Evolutionary conservation across 331 rosid genomes (phyloP).

Genomic region (Phaseolus coccineus): DNA sequence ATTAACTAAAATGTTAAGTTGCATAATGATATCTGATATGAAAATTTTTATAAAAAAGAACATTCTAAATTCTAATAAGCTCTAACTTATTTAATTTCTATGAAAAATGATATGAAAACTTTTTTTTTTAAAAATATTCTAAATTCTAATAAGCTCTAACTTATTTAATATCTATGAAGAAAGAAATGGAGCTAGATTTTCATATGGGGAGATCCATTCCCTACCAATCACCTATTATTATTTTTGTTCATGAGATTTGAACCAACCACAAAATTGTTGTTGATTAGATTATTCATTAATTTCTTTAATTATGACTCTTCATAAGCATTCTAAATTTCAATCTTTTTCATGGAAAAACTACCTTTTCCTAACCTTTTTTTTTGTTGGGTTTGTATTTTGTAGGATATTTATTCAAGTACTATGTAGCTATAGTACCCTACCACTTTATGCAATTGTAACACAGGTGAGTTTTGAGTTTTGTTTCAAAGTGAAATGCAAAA

Average conservation of each 20-base stretch:
- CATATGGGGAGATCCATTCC: too few relatives aligned
- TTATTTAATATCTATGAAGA: background rate
- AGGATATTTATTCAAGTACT: constrained; percentile 63
- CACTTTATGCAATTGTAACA: constrained; percentile 70
- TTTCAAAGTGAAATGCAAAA: background rate
- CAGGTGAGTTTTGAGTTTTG: constrained; percentile 56
- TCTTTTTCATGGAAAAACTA: background rate
- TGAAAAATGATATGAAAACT: too few relatives aligned
- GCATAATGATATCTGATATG: too few relatives aligned
- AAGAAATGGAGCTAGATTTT: background rate
- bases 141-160: background rate
- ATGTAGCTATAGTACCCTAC: constrained; percentile 73
- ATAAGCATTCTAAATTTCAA: background rate
- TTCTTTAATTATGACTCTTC: background rate
- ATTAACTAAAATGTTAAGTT: too few relatives aligned
- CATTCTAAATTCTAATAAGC: too few relatives aligned
- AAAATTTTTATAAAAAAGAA: too few relatives aligned
- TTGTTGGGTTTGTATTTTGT: constrained; percentile 22
- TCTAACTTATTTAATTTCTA: too few relatives aligned
- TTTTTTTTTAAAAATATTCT: too few relatives aligned
- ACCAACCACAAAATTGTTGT: background rate
- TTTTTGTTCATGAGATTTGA: background rate
- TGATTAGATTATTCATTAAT: background rate
- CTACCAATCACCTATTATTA: background rate
- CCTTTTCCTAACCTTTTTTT: constrained; percentile 2